Base-by-base conservation (phyloP, 805 yeast genomes). In the Candida vartiovaarae region DNA sequence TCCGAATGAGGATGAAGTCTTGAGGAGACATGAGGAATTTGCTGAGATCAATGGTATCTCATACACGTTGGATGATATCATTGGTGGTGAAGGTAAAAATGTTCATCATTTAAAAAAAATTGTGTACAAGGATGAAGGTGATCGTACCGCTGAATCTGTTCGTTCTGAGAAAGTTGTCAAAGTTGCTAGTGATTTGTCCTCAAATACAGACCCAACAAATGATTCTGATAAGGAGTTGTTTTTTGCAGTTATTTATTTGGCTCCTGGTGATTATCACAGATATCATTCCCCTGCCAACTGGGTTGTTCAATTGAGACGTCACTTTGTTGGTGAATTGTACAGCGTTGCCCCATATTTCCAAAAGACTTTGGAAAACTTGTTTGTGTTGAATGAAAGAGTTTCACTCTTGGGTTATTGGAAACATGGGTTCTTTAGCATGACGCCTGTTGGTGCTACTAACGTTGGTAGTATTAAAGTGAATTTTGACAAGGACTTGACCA, bases 371-470 rank as follows among this genome's bases (percentile, higher is more conserved):
- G 82, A 83, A 42, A 91, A 93, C 34, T 74, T 93, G 51, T 93
- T 93, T 61, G 86, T 91, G 4, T 68, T 93, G 53, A 93, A 93
- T 61, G 99, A 93, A 66, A 76, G 99, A 55, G 99, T 93, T 3
- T 95, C 99, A 0, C 67, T 93, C 40, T 73, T 93, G 44, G 99
- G 99, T 2, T 81, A 87, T 57, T 93, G 99, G 99, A 86, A 84
- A 60, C 76, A 93, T 61, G 99, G 99, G 0, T 93, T 93, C 56
- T 93, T 93, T 68, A 83, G 95, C 51, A 93, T 93, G 99, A 91
- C 96, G 1, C 97, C 99, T 0, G 99, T 93, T 9, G 99, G 99
- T 10, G 99, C 99, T 25, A 93, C 99, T 3, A 93, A 93, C 65
- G 99, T 93, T 29, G 99, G 99, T 5, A 84, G 95, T 56, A 93